Evolutionary conservation across 371 early-diverging fungal genomes (phyloP), one percentile per base, ranked within the genome.

Genomic region (Mortierella sp.): DNA sequence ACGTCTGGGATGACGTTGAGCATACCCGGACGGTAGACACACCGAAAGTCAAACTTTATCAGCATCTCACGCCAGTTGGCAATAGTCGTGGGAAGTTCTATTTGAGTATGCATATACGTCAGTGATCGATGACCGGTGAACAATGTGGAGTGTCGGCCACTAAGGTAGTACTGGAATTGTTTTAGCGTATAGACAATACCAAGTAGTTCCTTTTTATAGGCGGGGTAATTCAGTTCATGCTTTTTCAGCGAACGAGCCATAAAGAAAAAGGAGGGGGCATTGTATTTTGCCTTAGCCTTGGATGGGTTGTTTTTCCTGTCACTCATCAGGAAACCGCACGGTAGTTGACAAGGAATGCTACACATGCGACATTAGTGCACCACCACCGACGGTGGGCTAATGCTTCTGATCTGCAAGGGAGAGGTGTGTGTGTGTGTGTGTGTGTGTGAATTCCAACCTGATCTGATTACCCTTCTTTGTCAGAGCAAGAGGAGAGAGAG

Each of bases 1-100:
- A 73, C 70, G 61, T 81, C 77, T 9, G 77, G 77, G 31, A 81
- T 68, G 11, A 73, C 52, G 37, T 81, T 75, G 19, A 76, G 22
- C 22, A 77, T 29, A 24, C 81, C 81, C 11, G 77, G 81, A 5
- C 74, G 44, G 47, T 81, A 43, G 0, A 70, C 26, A 29, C 68
- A 45, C 16, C 53, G 8, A 31, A 73, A 76, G 39, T 69, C 67
- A 52, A 50, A 81, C 9, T 45, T 63, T 14, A 76, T 29, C 9
- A 76, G 22, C 0, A 69, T 68, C n/a, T 76, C 77, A 24, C 64
- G 61, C 77, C 81, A 81, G 41, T 71, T 29, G 0, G 66, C 52
- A 11, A 81, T 34, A 11, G 67, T 70, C 7, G 39, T 50, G 5
- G 66, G 63, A 4, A 77, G 29, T 26, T 71, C 68, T 11, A 43